These are phyloP conservation scores for Tolypocladium amazonense DNA, from an alignment of 2,329 filamentous ascomycete genomes.

Conservation along the genomic window DNA sequence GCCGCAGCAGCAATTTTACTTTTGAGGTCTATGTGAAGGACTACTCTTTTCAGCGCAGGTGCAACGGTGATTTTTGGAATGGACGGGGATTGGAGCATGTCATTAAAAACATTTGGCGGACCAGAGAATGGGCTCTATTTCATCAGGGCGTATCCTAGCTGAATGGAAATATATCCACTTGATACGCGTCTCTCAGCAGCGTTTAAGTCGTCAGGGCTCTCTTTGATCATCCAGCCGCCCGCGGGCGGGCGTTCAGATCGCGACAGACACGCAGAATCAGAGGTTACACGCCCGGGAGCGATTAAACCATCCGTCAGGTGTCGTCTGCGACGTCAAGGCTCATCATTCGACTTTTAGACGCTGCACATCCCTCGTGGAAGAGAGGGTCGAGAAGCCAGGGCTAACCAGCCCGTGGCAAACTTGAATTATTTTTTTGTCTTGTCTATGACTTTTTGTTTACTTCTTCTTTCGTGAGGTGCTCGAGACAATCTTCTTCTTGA, in stretches of 20 bases:
- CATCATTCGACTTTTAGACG: slow-evolving; percentile 36
- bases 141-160: neutral
- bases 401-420: neutral
- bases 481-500: slow-evolving; percentile 81
- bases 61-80: neutral
- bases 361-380: neutral
- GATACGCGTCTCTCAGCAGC: neutral
- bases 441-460: slow-evolving; percentile 18
- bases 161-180: neutral
- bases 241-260: slow-evolving; percentile 25
- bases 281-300: slow-evolving; percentile 26
- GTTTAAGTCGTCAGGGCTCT: slow-evolving; percentile 1
- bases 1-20: slow-evolving; percentile 48
- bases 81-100: neutral
- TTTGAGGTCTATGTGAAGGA: slow-evolving; percentile 19
- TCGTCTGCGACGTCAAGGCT: slow-evolving; percentile 24
- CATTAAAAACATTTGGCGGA: neutral
- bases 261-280: slow-evolving; percentile 13
- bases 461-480: slow-evolving; percentile 53
- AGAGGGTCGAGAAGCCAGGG: neutral
- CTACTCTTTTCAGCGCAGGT: neutral
- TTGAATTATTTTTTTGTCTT: slow-evolving; percentile 2
- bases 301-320: slow-evolving; percentile 17
- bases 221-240: slow-evolving; percentile 45
- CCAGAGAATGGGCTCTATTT: neutral